A percentile compares a stretch with the other conserved stretches of the same genome.
These are phyloP conservation scores for Sporothrix brasiliensis DNA, from an alignment of 2,329 filamentous ascomycete species.

Conservation along the genomic window DNA sequence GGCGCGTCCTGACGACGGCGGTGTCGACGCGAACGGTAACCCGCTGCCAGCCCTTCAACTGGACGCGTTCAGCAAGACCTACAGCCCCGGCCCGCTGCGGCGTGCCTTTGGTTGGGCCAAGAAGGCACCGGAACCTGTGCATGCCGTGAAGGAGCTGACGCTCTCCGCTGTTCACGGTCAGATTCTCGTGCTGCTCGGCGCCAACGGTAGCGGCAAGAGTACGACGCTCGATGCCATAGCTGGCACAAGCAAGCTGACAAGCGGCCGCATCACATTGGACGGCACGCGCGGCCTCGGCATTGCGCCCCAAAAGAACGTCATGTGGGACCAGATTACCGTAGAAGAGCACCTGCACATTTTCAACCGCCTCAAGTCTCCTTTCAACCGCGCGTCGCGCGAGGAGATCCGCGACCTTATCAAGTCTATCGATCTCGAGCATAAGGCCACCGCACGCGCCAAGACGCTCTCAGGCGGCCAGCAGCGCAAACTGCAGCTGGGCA, in stretches of 20 bases:
- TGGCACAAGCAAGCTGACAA: constrained; percentile 75
- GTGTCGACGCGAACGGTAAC: constrained; percentile 36
- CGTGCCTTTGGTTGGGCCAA: constrained; percentile 53
- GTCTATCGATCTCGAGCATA: constrained; percentile 74
- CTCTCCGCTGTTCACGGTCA: constrained; percentile 74
- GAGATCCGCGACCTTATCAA: constrained; percentile 66
- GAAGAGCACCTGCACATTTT: constrained; percentile 84
- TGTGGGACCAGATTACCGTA: constrained; percentile 88
- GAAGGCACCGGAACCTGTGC: constrained; percentile 64
- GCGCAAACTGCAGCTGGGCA: constrained; percentile 85
- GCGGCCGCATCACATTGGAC: constrained; percentile 75
- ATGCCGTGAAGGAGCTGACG: constrained; percentile 76
- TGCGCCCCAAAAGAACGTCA: constrained; percentile 89
- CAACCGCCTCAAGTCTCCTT: constrained; percentile 74
- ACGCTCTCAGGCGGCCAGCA: constrained; percentile 91
- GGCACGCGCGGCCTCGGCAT: constrained; percentile 79
- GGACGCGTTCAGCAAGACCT: constrained; percentile 75
- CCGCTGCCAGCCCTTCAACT: constrained; percentile 65
- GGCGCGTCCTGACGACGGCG: constrained; percentile 39
- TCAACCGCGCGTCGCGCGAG: constrained; percentile 57
- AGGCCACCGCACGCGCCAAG: constrained; percentile 70
- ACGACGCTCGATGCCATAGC: constrained; percentile 88
- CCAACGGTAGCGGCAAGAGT: constrained; percentile 88
- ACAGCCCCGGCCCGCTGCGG: constrained; percentile 66
- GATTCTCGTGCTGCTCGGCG: constrained; percentile 82